A percentile compares a stretch with the other conserved stretches of the same genome.
Evolutionary conservation across 192 early-diverging fungal genomes (phyloP).

Genomic region (Chytriomyces confervae): DNA sequence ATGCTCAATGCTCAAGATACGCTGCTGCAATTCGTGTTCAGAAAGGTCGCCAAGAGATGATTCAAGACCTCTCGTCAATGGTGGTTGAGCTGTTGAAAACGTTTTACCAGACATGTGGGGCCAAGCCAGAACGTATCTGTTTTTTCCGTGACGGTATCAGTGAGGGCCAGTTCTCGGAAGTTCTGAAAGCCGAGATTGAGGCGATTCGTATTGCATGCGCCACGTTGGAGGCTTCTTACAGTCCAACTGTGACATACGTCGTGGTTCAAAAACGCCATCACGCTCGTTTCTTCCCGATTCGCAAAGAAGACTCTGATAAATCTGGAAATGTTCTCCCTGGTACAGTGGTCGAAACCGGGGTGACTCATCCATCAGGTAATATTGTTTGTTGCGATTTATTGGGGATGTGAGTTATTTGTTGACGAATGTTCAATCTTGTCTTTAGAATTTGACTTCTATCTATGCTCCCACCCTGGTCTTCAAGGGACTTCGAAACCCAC

Average conservation of each 20-base stretch:
- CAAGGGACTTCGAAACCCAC: conserved; percentile 93
- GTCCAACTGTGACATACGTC: conserved; percentile 81
- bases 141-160: conserved; percentile 80
- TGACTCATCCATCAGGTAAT: conserved; percentile 59
- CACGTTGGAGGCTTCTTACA: conserved; percentile 70
- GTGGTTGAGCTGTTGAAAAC: conserved; percentile 61
- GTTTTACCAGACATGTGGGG: conserved; percentile 62
- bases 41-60: conserved; percentile 54
- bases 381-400: background rate
- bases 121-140: conserved; percentile 64
- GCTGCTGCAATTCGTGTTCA: conserved; percentile 61
- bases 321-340: conserved; percentile 66
- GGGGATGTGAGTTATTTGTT: background rate
- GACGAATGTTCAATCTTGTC: conserved; percentile 25
- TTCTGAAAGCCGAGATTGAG: conserved; percentile 76
- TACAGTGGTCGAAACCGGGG: conserved; percentile 60
- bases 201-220: conserved; percentile 70
- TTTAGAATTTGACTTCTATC: conserved; percentile 66
- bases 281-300: conserved; percentile 71
- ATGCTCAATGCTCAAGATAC: conserved; percentile 65
- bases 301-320: conserved; percentile 60
- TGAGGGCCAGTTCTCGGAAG: conserved; percentile 82
- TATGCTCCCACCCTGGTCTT: conserved; percentile 88
- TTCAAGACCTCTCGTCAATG: conserved; percentile 60
- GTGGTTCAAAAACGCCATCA: conserved; percentile 92